Evolutionary conservation across 2,329 filamentous ascomycete genomes (phyloP).

Genomic region (Trichophyton mentagrophytes): DNA sequence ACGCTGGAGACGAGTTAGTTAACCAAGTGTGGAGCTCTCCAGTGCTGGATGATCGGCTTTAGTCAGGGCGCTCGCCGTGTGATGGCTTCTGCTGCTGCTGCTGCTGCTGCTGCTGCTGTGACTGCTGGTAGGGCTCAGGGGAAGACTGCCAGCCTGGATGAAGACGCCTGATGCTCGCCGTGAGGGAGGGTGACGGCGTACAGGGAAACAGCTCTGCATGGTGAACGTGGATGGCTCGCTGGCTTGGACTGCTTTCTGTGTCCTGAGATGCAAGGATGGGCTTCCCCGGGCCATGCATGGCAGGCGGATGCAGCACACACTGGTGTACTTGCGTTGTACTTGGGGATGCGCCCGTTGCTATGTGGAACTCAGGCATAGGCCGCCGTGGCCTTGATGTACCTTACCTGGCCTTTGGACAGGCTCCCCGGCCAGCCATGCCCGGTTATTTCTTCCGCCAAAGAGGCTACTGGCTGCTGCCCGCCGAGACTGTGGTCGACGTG

Average conservation of each 20-base stretch:
- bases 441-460: neutral
- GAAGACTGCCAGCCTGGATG: neutral
- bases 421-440: neutral
- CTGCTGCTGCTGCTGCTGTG: too few species aligned
- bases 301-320: neutral
- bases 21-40: too few species aligned
- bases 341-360: neutral
- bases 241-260: neutral
- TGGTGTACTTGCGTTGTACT: neutral
- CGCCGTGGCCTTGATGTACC: neutral
- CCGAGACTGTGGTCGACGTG: neutral
- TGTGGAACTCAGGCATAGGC: neutral
- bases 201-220: neutral
- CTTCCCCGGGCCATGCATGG: neutral
- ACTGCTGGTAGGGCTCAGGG: too few species aligned
- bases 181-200: neutral
- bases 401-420: neutral
- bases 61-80: too few species aligned
- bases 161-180: neutral
- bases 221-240: slow-evolving; percentile 2
- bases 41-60: neutral
- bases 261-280: neutral
- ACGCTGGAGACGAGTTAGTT: neutral
- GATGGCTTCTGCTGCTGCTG: too few species aligned
- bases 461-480: neutral